Base-by-base conservation (phyloP, 768 basidiomycete species). In the Hygrophorus russula region DNA sequence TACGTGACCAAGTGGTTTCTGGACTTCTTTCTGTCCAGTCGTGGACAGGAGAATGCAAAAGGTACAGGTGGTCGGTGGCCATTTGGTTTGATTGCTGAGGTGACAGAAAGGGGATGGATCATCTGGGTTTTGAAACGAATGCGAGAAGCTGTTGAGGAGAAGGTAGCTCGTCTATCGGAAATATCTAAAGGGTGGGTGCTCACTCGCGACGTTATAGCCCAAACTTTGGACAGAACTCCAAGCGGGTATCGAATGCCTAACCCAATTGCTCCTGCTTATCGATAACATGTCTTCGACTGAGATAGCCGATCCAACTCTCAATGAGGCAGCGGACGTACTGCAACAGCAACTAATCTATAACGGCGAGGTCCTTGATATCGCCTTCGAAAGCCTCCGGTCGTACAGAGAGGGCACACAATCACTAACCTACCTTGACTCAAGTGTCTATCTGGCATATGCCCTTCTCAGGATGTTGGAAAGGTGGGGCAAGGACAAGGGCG, bases 271-370 rank as follows among this genome's bases (percentile, higher is more conserved):
- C 24, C 73, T 89, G 36, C 76, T 94, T 54, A 81, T 98, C 56
- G 92, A 97, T 53, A 64, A 64, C 37, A 91, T 99, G 82, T 72
- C 80, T 27, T 66, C 70, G 36, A 65, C 72, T 41, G 60, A 67
- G 19, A 65, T 70, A 33, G 53, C 54, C 35, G 74, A 79, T 35
- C 57, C 69, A 12, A 51, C 53, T 5, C 46, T 90, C 49, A 64
- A 67, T 35, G 90, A 94, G 29, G 81, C 84, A 18, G 85, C 92
- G 39, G 78, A 78, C 43, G 66, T 82, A 14, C 69, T 98, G 1
- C 87, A 91, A 53, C 79, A 90, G 49, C 89, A 96, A 58, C 68
- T 99, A 18, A 83, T 97, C 54, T 98, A 97, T 66, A 92, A 92
- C 53, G 92, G 89, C 28, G 91, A 97, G 50, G 80, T 93, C 13